Percentiles rank a stretch among this genome's conserved stretches.
Evolutionary conservation across 1,139 yeast species (phyloP).

Genomic region (Lodderomyces beijingensis): DNA sequence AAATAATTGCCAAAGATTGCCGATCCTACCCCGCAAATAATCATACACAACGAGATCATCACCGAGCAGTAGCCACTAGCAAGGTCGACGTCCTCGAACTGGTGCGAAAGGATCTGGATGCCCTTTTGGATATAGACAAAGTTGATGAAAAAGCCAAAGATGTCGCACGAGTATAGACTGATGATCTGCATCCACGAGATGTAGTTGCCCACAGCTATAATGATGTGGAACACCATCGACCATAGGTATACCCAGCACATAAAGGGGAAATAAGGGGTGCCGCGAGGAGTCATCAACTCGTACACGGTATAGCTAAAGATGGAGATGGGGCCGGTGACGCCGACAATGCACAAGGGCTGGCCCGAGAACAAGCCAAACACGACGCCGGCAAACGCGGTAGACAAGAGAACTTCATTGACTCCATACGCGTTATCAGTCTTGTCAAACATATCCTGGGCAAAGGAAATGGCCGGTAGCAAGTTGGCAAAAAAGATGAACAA

Average conservation of each 20-base stretch:
- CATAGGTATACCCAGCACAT: conserved; percentile 96
- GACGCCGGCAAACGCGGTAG: conserved; percentile 86
- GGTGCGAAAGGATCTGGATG: conserved; percentile 69
- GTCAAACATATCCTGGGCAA: conserved; percentile 96
- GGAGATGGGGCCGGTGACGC: conserved; percentile 93
- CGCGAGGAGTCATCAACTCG: conserved; percentile 62
- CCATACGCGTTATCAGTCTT: conserved; percentile 84
- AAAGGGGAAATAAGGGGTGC: conserved; percentile 78
- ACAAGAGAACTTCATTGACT: conserved; percentile 78
- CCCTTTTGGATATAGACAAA: conserved; percentile 91
- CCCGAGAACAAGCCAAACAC: conserved; percentile 84
- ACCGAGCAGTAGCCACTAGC: conserved; percentile 75
- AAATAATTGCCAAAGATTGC: conserved; percentile 57
- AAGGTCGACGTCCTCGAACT: conserved; percentile 46
- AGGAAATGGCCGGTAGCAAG: conserved; percentile 88
- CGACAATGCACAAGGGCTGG: conserved; percentile 93
- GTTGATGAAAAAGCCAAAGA: conserved; percentile 88
- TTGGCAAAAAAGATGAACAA: conserved; percentile 84
- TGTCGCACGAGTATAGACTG: conserved; percentile 83
- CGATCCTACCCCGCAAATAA: conserved; percentile 67
- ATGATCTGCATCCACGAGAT: conserved; percentile 69
- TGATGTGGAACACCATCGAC: conserved; percentile 79
- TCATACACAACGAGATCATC: conserved; percentile 67
- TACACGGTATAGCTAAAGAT: conserved; percentile 91
- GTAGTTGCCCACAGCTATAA: conserved; percentile 67